phyloP scores from a whole-genome alignment of 306 rosid genomes.

The cucumber (Cucumis sativus) region DNA sequence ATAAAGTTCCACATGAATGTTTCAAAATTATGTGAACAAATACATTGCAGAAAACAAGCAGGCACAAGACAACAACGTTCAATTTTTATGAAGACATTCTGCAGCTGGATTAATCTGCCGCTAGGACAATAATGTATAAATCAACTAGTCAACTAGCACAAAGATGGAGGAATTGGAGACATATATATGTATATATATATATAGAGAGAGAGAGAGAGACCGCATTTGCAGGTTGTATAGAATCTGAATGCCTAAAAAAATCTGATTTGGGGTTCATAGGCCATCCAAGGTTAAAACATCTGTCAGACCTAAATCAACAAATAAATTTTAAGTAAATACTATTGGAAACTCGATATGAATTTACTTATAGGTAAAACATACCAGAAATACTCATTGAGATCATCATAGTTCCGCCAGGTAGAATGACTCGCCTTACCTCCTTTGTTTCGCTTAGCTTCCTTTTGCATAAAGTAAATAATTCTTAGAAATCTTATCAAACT shows the following conservation, averaged over 20 bases:
- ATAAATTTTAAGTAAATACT: conserved; percentile 8
- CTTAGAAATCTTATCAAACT: conserved; percentile 19
- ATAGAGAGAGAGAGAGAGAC: conserved; percentile 19
- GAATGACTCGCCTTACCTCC: conserved; percentile 87
- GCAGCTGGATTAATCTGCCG: not conserved
- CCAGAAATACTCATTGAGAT: conserved; percentile 96
- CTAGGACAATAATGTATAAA: not conserved
- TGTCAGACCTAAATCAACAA: conserved; percentile 52
- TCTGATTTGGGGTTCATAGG: conserved; percentile 62
- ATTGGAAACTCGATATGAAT: not conserved
- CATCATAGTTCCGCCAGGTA: conserved; percentile 97
- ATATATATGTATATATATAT: too few relatives aligned
- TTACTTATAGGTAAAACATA: conserved; percentile 18
- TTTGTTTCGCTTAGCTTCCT: conserved; percentile 91
- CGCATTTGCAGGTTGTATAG: conserved; percentile 23
- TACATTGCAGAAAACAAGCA: not conserved
- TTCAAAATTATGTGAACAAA: not conserved
- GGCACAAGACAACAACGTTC: not conserved
- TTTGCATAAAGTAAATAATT: conserved; percentile 23
- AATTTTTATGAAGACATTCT: not conserved
- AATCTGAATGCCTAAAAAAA: conserved; percentile 71
- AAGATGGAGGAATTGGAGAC: not conserved
- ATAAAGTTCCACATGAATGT: not conserved
- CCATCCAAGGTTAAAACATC: conserved; percentile 70
- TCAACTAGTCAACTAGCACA: conserved; percentile 2